Percentiles rank a stretch among this genome's conserved stretches.
phyloP scores from a whole-genome alignment of 805 yeast species.

The Kodamaea restingae region DNA sequence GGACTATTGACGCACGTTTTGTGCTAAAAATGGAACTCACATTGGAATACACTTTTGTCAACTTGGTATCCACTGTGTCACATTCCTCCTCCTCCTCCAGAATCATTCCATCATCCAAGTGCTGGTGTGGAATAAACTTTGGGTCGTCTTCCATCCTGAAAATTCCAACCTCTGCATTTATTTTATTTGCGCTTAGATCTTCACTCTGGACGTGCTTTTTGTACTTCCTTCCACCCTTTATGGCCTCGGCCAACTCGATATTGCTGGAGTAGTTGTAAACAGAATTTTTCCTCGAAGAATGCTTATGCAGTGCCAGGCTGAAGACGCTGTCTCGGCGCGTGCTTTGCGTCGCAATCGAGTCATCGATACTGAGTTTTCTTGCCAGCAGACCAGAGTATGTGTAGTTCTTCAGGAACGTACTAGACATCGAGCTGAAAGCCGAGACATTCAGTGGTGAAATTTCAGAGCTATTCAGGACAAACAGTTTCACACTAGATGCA shows the following conservation, averaged over 20 bases:
- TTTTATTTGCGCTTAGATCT: background rate
- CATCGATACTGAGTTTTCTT: too few relatives aligned
- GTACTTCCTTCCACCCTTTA: background rate
- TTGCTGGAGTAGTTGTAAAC: background rate
- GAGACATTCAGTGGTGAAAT: background rate
- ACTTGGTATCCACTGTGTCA: conserved; percentile 6
- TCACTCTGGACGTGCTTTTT: background rate
- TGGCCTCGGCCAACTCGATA: background rate
- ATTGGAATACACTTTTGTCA: conserved; percentile 22
- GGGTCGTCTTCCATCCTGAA: background rate
- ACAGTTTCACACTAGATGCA: background rate
- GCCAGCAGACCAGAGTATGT: too few relatives aligned
- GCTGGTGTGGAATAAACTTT: background rate
- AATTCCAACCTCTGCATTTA: background rate
- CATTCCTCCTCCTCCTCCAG: conserved; percentile 6
- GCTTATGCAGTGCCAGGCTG: conserved; percentile 2
- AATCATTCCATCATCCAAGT: background rate
- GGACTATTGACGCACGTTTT: conserved; percentile 5
- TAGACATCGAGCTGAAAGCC: background rate
- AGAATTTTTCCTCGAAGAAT: background rate
- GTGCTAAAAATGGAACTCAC: conserved; percentile 28
- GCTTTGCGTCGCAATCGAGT: too few relatives aligned
- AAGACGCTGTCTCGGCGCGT: background rate
- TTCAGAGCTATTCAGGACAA: background rate
- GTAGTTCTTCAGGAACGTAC: background rate